Conservation (phyloP, 768 basidiomycete genomes). For the Hemileccinum rubropunctum region DNA sequence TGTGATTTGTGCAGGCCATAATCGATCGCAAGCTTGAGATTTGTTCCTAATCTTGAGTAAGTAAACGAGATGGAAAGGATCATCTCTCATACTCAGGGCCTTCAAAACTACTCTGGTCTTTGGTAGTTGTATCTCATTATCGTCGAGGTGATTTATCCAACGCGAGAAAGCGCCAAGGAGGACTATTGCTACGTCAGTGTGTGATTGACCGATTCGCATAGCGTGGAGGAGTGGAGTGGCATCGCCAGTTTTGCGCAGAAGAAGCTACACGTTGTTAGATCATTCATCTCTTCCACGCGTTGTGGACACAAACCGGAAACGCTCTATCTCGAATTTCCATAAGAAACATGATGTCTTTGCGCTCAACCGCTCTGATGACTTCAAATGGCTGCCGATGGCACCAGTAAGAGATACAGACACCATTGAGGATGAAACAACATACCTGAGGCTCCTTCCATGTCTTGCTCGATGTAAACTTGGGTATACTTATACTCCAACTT, state of each 20-base stretch:
- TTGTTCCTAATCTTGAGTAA: slow-evolving; percentile 67
- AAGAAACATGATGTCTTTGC: slow-evolving; percentile 75
- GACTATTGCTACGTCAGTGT: slow-evolving; percentile 82
- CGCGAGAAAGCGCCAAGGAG: slow-evolving; percentile 89
- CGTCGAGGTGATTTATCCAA: slow-evolving; percentile 86
- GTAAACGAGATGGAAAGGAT: slow-evolving; percentile 74
- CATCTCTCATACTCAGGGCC: slow-evolving; percentile 66
- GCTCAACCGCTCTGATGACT: slow-evolving; percentile 82
- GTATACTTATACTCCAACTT: slow-evolving; percentile 14
- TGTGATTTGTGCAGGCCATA: slow-evolving; percentile 79
- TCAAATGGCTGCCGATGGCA: slow-evolving; percentile 47
- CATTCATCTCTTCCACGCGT: not conserved
- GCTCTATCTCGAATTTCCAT: slow-evolving; percentile 82
- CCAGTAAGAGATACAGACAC: not conserved
- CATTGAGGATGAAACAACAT: slow-evolving; percentile 4
- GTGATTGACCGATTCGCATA: slow-evolving; percentile 72
- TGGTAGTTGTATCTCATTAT: slow-evolving; percentile 68
- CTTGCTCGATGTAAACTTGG: slow-evolving; percentile 11
- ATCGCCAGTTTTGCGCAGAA: slow-evolving; percentile 82
- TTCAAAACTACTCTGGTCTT: slow-evolving; percentile 72
- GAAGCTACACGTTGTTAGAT: slow-evolving; percentile 43
- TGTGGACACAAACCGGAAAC: slow-evolving; percentile 59
- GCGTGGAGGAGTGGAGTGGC: slow-evolving; percentile 90
- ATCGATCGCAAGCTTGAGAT: slow-evolving; percentile 91
- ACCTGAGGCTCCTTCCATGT: slow-evolving; percentile 58